Evolutionary conservation across 2,329 filamentous ascomycete species (phyloP), one percentile per base, ranked within the genome.

Genomic region (Knufia petricola): DNA sequence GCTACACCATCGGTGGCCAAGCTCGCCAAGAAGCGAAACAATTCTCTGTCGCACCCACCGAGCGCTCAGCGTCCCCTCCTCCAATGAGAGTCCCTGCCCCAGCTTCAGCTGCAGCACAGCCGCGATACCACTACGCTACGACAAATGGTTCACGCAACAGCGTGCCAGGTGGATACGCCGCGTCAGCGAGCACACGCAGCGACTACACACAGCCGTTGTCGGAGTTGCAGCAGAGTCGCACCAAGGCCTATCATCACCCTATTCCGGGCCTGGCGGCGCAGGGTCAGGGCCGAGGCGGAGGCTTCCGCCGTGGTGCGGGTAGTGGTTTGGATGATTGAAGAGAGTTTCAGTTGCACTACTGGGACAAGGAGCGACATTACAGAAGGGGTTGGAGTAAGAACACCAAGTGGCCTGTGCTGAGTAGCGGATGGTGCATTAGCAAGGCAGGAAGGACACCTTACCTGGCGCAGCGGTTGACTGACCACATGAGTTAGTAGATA

Each of bases 201-300:
- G 21, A 21, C 13, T 42, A 42, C 21, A 42, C 39, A 51, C 70
- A 20, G 68, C 72, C 52, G 66, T 71, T 52, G 64, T 39, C 65
- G 0, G 67, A 67, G 7, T 59, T 2, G 55, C 66, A 28, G 58
- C 66, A 13, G 63, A 66, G 10, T 61, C 67, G 37, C 66, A 71
- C 52, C 59, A 77, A 75, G 61, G 69, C 67, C 41, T 80, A 80
- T 57, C 71, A 73, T 21, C 76, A 77, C 62, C 70, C 76, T 7
- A 75, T 80, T 42, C 75, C 77, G 0, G 75, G 73, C 0, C 55
- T 79, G 57, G 32, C 30, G 3, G 45, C 38, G 3, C n/a, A n/a
- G n/a, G n/a, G n/a, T n/a, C n/a, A n/a, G n/a, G n/a, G n/a, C n/a
- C 49, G 47, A 43, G 55, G 55, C 12, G 51, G 52, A 39, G 56